Evolutionary conservation across 768 basidiomycete genomes (phyloP), one percentile per base, ranked within the genome.

Genomic region (Chalciporus piperatus): DNA sequence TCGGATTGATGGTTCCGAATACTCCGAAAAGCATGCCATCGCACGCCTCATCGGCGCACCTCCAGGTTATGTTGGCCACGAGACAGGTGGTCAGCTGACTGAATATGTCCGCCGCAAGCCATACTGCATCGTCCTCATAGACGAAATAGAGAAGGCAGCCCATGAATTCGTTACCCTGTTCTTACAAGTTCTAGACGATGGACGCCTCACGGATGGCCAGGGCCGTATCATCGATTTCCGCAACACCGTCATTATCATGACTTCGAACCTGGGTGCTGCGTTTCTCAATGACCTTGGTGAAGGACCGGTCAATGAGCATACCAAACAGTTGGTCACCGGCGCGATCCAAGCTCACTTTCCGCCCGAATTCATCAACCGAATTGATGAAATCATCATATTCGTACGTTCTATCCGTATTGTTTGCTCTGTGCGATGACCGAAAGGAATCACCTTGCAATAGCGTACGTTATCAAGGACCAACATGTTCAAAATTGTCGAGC

Each of bases 181-280:
- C 64, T 72, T 87, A 1, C 92, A 95, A 68, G 90, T 95, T 23
- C 80, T 97, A 41, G 94, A 97, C 59, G 94, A 96, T 57, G 94
- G 94, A 10, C 83, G 89, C 40, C 76, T 96, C 56, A 96, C 94
- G 19, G 93, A 96, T 59, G 89, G 92, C 7, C 92, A 95, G 70
- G 93, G 93, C n/a, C 83, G 89, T 54, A 75, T 91, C 38, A 82
- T 91, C 17, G 87, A 91, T 70, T 93, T 92, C 78, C 78, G 85
- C 51, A 95, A 94, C 66, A 91, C 92, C 1, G 89, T 96, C 63
- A 92, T 96, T 66, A 89, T 94, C 70, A 89, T 96, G 84, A 96
- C 94, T 4, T 92, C 90, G 44, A 98, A 98, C 65, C 77, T 96
- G 17, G 94, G 91, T 40, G 87, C 89, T 6, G 74, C 76, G 19